phyloP scores from a whole-genome alignment of 2,329 filamentous ascomycete genomes.

The Periconia sp. region DNA sequence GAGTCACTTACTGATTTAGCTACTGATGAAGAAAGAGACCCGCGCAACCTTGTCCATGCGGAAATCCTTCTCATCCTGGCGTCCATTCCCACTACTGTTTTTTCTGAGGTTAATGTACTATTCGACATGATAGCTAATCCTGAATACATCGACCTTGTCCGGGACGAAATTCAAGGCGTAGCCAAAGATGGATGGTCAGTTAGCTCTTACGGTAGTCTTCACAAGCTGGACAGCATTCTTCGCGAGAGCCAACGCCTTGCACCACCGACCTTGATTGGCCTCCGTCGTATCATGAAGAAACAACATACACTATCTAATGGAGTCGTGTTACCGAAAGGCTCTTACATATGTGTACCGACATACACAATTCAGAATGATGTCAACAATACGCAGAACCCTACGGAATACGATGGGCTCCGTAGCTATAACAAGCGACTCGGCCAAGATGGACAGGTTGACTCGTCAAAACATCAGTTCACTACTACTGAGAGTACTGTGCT shows the following conservation, averaged over 20 bases:
- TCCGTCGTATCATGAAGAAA: conserved; percentile 8
- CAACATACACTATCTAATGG: conserved; percentile 9
- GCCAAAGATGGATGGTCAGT: background rate
- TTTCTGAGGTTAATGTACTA: conserved; percentile 4
- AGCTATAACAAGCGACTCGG: too few species aligned
- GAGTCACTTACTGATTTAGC: conserved; percentile 5
- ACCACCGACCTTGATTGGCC: conserved; percentile 7
- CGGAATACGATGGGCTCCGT: conserved; percentile 12
- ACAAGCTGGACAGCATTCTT: conserved; percentile 12
- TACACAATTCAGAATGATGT: conserved; percentile 13
- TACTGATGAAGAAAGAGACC: conserved; percentile 3
- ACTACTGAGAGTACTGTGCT: conserved; percentile 1
- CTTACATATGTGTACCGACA: conserved; percentile 8
- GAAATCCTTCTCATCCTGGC: conserved; percentile 14
- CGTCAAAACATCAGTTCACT: conserved; percentile 3
- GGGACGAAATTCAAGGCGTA: conserved; percentile 5
- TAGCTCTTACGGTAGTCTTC: conserved; percentile 2
- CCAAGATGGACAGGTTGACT: too few species aligned
- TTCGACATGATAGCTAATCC: conserved; percentile 11
- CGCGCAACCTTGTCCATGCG: conserved; percentile 1
- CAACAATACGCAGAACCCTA: background rate
- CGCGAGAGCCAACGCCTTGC: conserved; percentile 12
- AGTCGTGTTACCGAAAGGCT: conserved; percentile 5
- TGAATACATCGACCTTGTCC: conserved; percentile 3
- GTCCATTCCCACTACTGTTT: conserved; percentile 9